phyloP scores from a whole-genome alignment of 164 flowering plant species.

The Nymphaea colorata region DNA sequence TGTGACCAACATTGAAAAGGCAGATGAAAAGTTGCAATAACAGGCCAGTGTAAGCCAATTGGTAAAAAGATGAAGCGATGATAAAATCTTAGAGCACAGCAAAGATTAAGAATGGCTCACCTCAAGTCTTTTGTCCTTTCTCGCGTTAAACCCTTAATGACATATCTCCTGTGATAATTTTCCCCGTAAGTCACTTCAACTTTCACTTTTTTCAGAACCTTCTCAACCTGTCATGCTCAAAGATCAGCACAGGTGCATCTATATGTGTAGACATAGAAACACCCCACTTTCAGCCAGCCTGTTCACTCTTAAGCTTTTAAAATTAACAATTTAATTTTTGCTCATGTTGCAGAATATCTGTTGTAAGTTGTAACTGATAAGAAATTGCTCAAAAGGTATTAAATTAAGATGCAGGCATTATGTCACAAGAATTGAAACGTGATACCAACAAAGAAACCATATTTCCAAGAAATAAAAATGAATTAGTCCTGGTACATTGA shows the following conservation, averaged over 20 bases:
- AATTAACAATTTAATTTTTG: neutral
- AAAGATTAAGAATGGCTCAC: neutral
- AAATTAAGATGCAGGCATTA: no score
- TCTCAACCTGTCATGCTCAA: slow-evolving; percentile 15
- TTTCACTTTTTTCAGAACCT: slow-evolving; percentile 28
- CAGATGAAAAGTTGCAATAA: neutral
- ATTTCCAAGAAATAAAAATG: no score
- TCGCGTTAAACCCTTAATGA: slow-evolving; percentile 15
- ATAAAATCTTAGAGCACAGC: no score
- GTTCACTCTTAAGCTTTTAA: no score
- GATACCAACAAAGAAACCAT: no score
- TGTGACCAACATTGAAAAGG: neutral
- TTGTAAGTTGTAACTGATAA: no score
- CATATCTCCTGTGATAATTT: slow-evolving; percentile 2
- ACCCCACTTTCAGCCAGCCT: no score
- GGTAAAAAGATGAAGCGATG: neutral
- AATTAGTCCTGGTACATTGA: no score
- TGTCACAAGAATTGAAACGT: no score
- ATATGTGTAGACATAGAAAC: no score
- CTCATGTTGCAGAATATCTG: neutral
- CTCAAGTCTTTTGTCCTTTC: neutral
- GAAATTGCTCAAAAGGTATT: no score
- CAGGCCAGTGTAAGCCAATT: neutral
- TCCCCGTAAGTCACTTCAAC: slow-evolving; percentile 19
- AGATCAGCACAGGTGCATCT: neutral